phyloP scores from a whole-genome alignment of 495 filamentous ascomycete genomes.

The Podospora tetraspora region DNA sequence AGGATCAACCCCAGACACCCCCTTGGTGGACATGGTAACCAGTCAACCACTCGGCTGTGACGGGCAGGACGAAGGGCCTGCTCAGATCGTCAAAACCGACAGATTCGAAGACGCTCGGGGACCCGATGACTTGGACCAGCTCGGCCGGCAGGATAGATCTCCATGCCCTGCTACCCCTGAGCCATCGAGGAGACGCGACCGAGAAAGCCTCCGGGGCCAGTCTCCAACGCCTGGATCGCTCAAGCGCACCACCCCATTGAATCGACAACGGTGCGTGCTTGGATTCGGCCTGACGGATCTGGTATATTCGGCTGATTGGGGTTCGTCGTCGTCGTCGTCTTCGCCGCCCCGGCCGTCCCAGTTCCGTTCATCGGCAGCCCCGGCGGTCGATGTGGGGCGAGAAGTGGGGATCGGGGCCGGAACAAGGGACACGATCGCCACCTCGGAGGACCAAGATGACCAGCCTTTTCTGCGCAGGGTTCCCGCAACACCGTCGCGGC shows the following conservation, averaged over 20 bases:
- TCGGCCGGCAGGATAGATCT: not conserved
- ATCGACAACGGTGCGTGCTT: not conserved
- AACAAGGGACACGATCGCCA: not conserved
- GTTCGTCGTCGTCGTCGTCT: not conserved
- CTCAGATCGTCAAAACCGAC: not conserved
- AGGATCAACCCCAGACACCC: not conserved
- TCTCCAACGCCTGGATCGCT: not conserved
- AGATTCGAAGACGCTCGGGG: not conserved
- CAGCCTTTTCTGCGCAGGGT: not conserved
- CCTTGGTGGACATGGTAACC: not conserved
- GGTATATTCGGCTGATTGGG: not conserved
- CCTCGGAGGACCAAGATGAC: not conserved
- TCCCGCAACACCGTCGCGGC: not conserved
- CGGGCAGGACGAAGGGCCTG: not conserved
- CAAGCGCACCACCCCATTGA: not conserved
- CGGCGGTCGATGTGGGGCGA: not conserved
- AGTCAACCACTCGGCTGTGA: not conserved
- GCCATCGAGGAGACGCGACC: not conserved
- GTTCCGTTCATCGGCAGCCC: not conserved
- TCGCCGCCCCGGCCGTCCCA: not conserved
- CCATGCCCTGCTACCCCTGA: not conserved
- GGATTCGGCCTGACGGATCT: not conserved
- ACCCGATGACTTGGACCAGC: not conserved
- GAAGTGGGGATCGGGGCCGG: not conserved
- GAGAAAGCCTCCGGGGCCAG: not conserved